phyloP scores from a whole-genome alignment of 139 green algal genomes.

The Picochlorum sp. region DNA sequence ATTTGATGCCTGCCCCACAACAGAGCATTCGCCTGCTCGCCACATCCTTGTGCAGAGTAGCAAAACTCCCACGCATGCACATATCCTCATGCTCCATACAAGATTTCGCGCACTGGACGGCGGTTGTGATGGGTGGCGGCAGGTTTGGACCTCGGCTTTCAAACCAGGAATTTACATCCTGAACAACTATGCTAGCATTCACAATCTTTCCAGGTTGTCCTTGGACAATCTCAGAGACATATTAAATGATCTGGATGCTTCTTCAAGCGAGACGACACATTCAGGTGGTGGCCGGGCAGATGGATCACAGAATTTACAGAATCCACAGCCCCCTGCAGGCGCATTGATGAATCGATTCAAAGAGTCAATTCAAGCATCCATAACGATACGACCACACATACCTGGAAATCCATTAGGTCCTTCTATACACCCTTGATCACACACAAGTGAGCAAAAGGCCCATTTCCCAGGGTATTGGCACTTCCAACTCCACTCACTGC shows the following conservation, averaged over 20 bases:
- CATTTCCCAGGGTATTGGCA: conserved; percentile 10
- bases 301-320: conserved; percentile 2
- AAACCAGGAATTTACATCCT: conserved; percentile 4
- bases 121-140: background rate
- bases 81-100: background rate
- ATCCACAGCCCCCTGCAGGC: conserved; percentile 5
- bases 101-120: conserved; percentile 2
- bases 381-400: no score
- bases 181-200: background rate
- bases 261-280: background rate
- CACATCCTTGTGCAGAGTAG: background rate
- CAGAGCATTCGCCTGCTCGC: background rate
- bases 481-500: background rate
- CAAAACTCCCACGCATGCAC: conserved; percentile 13
- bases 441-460: background rate
- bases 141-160: background rate
- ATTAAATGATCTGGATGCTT: no score
- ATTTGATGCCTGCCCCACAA: no score
- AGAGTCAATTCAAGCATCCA: no score
- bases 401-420: conserved; percentile 1
- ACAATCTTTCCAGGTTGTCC: background rate
- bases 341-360: no score
- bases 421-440: background rate
- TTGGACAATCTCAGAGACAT: no score
- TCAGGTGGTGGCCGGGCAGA: background rate